phyloP scores from a whole-genome alignment of 1,284 basidiomycete genomes.

The Paramarasmius palmivorus region DNA sequence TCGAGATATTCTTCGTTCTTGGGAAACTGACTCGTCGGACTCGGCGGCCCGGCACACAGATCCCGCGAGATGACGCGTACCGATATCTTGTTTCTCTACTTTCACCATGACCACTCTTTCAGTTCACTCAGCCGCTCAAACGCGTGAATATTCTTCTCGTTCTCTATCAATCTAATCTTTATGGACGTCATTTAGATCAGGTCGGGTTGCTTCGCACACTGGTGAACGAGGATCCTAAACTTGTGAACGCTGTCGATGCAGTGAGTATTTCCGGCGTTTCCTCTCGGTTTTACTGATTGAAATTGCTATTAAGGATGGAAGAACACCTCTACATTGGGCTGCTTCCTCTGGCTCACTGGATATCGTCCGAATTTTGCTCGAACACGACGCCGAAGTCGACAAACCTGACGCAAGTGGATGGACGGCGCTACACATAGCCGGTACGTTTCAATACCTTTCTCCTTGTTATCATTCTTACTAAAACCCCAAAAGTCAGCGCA shows the following conservation, averaged over 20 bases:
- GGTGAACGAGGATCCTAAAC: conserved; percentile 64
- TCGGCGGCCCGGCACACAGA: too few species aligned
- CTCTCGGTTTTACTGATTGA: neutral
- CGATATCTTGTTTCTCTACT: neutral
- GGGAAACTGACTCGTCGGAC: too few species aligned
- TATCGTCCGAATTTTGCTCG: conserved; percentile 73
- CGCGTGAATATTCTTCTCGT: conserved; percentile 42
- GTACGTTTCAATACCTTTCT: conserved; percentile 39
- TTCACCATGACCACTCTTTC: conserved; percentile 33
- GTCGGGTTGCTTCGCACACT: conserved; percentile 72
- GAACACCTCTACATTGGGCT: conserved; percentile 90
- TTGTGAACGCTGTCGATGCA: conserved; percentile 69
- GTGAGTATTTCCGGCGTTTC: conserved; percentile 39
- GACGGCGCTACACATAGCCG: conserved; percentile 87
- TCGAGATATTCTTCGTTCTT: too few species aligned
- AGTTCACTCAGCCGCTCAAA: conserved; percentile 67
- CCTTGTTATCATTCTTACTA: conserved; percentile 7
- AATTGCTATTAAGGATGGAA: conserved; percentile 56
- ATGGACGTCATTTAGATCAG: conserved; percentile 57
- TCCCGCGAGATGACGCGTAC: neutral
- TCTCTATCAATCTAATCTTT: conserved; percentile 1
- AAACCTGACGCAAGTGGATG: conserved; percentile 76
- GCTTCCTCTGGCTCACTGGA: conserved; percentile 74
- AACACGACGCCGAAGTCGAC: conserved; percentile 72
- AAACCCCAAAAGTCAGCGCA: conserved; percentile 65